Evolutionary conservation across 768 basidiomycete species (phyloP).

Genomic region (Cystobasidium onofrii): DNA sequence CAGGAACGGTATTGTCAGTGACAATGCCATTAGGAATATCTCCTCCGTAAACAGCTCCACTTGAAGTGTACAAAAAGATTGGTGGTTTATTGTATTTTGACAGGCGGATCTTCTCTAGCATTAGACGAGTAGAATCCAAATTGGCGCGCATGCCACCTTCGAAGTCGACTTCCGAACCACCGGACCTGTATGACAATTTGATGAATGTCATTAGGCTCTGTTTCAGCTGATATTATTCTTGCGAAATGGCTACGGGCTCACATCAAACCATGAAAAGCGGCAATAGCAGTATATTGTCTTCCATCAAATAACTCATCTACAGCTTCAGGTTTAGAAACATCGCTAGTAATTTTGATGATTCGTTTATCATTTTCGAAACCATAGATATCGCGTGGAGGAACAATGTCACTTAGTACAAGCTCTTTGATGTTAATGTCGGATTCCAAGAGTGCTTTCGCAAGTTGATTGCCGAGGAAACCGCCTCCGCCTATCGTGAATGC

Average conservation of each 20-base stretch:
- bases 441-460: constrained; percentile 14
- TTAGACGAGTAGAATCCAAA: constrained; percentile 46
- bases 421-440: constrained; percentile 14
- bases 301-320: constrained; percentile 27
- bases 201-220: background rate
- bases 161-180: constrained; percentile 46
- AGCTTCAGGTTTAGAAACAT: background rate
- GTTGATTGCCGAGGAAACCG: constrained; percentile 26
- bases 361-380: constrained; percentile 28
- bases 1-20: constrained; percentile 24
- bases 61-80: constrained; percentile 47
- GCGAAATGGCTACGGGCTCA: background rate
- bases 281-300: constrained; percentile 21
- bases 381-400: constrained; percentile 10
- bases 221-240: background rate
- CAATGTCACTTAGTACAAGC: constrained; percentile 27
- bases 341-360: background rate
- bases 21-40: constrained; percentile 33
- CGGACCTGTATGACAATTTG: constrained; percentile 37
- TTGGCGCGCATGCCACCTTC: constrained; percentile 47
- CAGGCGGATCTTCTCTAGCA: constrained; percentile 44
- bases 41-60: constrained; percentile 47
- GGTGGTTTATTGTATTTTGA: constrained; percentile 40
- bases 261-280: constrained; percentile 30
- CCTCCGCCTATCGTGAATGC: constrained; percentile 1